Conservation (phyloP, 257 asterid genomes). For the Lycium barbarum region DNA sequence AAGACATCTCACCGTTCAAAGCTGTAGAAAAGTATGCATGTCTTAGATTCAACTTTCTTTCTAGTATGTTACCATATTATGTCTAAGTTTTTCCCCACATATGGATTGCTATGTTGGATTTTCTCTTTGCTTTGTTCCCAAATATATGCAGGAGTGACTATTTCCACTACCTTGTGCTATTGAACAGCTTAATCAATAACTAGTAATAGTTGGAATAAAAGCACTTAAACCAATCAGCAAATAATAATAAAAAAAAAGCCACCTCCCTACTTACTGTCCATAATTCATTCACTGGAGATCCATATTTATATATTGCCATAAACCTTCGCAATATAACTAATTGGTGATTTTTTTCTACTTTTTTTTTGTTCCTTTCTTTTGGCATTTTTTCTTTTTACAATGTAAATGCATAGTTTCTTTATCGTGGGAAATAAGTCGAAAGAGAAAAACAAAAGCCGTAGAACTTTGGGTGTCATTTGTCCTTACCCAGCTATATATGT, state of each 20-base stretch:
- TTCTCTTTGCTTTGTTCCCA: not conserved
- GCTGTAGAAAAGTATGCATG: constrained; percentile 91
- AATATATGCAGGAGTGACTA: not conserved
- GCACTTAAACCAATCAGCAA: not conserved
- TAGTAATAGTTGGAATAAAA: constrained; percentile 11
- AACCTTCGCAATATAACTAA: not conserved
- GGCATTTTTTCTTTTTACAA: not conserved
- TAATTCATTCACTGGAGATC: not conserved
- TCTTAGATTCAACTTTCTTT: constrained; percentile 34
- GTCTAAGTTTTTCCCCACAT: constrained; percentile 3
- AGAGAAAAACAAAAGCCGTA: not conserved
- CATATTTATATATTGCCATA: not conserved
- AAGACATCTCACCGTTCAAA: constrained; percentile 95
- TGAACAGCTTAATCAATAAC: not conserved
- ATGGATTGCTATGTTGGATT: constrained; percentile 14
- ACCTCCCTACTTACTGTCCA: not conserved
- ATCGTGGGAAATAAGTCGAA: not conserved
- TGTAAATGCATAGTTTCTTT: not conserved
- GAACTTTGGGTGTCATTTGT: not conserved
- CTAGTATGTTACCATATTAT: constrained; percentile 21
- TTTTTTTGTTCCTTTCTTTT: not conserved
- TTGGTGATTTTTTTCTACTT: not conserved
- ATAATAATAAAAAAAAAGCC: not conserved
- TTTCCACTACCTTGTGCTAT: constrained; percentile 18
- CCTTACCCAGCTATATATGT: not conserved